Evolutionary conservation across 768 basidiomycete genomes (phyloP).

Genomic region (Kwoniella botswanensis): DNA sequence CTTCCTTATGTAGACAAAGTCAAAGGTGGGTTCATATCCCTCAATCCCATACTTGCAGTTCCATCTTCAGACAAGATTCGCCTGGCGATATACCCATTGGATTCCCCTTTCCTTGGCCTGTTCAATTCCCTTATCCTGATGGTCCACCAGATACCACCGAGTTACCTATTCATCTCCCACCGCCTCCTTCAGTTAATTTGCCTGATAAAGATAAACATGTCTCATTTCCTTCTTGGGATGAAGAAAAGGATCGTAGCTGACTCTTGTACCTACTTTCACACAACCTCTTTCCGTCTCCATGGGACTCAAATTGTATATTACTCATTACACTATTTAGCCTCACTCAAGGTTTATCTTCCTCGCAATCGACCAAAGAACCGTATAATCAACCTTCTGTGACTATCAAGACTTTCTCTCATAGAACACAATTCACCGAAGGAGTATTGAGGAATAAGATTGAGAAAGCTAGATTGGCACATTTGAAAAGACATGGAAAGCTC

Average conservation of each 20-base stretch:
- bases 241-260: too few relatives aligned
- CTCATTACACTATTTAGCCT: too few relatives aligned
- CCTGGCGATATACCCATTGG: not conserved
- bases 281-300: too few relatives aligned
- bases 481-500: slow-evolving; percentile 9
- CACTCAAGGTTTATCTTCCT: slow-evolving; percentile 11
- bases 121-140: not conserved
- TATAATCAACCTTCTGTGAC: slow-evolving; percentile 1
- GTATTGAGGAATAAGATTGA: slow-evolving; percentile 34
- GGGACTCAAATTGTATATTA: too few relatives aligned
- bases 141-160: not conserved
- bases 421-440: slow-evolving; percentile 21
- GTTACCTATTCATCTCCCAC: not conserved
- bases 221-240: not conserved
- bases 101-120: not conserved
- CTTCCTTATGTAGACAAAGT: slow-evolving; percentile 20
- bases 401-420: slow-evolving; percentile 4
- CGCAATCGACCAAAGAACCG: not conserved
- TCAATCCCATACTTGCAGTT: not conserved
- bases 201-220: not conserved
- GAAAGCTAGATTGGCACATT: slow-evolving; percentile 12
- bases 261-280: too few relatives aligned
- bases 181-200: not conserved
- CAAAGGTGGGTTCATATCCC: slow-evolving; percentile 5
- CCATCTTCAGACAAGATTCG: not conserved